phyloP scores from a whole-genome alignment of 495 filamentous ascomycete genomes.

The Penicillium ucsense region DNA sequence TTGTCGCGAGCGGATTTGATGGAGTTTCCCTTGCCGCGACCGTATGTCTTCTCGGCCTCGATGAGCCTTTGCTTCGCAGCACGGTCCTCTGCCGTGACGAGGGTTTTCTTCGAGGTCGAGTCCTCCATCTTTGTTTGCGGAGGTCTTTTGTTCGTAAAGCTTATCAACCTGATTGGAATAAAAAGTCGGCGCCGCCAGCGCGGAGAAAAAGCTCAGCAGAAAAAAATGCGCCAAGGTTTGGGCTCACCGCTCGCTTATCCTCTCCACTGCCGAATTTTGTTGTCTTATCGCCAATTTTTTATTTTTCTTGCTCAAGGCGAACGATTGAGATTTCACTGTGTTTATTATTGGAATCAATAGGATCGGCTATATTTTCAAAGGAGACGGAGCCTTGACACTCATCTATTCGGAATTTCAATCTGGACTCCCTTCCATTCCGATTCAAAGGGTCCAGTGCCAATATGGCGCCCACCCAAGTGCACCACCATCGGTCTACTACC shows the following conservation, averaged over 20 bases:
- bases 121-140: slow-evolving; percentile 16
- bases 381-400: background rate
- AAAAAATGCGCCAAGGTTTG: slow-evolving; percentile 24
- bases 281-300: slow-evolving; percentile 28
- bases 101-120: slow-evolving; percentile 18
- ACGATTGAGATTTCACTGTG: slow-evolving; percentile 2
- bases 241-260: slow-evolving; percentile 30
- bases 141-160: slow-evolving; percentile 4
- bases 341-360: background rate
- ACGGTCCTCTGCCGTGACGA: slow-evolving; percentile 22
- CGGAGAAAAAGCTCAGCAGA: slow-evolving; percentile 10
- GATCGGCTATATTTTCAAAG: no score
- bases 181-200: background rate
- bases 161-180: slow-evolving; percentile 1
- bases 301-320: slow-evolving; percentile 5
- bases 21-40: slow-evolving; percentile 62
- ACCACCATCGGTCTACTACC: slow-evolving; percentile 87
- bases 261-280: slow-evolving; percentile 29
- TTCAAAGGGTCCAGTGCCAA: slow-evolving; percentile 72
- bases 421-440: slow-evolving; percentile 66
- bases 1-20: slow-evolving; percentile 61
- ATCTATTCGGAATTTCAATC: slow-evolving; percentile 10
- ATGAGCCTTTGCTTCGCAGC: slow-evolving; percentile 30
- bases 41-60: slow-evolving; percentile 74
- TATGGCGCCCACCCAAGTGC: slow-evolving; percentile 43